Evolutionary conservation across 768 basidiomycete species (phyloP), one percentile per base, ranked within the genome.

Genomic region (Rhodosporidiobolus odoratus): DNA sequence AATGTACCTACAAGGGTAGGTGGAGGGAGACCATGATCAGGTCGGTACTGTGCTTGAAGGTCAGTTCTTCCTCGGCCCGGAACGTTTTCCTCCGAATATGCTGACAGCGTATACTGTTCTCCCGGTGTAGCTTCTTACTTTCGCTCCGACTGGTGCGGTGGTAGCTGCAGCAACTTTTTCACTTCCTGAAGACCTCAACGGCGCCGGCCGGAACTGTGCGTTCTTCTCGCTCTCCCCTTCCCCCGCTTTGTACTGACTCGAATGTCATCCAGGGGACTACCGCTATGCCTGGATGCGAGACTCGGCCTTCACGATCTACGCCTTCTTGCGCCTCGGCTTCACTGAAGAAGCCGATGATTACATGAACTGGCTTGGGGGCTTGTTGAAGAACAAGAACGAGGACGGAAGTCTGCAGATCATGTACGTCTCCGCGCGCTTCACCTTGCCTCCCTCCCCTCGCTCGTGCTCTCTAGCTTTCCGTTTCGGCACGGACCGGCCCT

Each of bases 11-110:
- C 79, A 84, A 84, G 21, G 96, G 95, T 0, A 86, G 91, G 23
- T 99, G 96, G 96, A 89, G 94, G 75, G 96, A 99, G 79, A 88
- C 89, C 3, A 93, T 98, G 9, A 86, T 92, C 77, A 86, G 94
- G 32, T 92, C 91, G 66, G 95, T 92, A 1, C 83, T 97, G n/a
- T 91, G 92, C 1, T 82, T 97, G 72, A 98, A 98, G 80, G 84
- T 96, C 66, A 83, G 10, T 53, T 32, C 12, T 47, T 5, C 56
- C 40, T 37, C 61, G 19, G 65, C 27, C 32, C 41, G 43, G 43
- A 43, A 21, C 21, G n/a, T 53, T 56, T 12, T 9, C 3, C n/a
- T n/a, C n/a, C n/a, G n/a, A n/a, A n/a, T n/a, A n/a, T n/a, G n/a
- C n/a, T n/a, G n/a, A n/a, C n/a, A n/a, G n/a, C n/a, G n/a, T 19